These are phyloP conservation scores for Hericium rajendrae DNA, from an alignment of 768 basidiomycete genomes.

Conservation along the genomic window DNA sequence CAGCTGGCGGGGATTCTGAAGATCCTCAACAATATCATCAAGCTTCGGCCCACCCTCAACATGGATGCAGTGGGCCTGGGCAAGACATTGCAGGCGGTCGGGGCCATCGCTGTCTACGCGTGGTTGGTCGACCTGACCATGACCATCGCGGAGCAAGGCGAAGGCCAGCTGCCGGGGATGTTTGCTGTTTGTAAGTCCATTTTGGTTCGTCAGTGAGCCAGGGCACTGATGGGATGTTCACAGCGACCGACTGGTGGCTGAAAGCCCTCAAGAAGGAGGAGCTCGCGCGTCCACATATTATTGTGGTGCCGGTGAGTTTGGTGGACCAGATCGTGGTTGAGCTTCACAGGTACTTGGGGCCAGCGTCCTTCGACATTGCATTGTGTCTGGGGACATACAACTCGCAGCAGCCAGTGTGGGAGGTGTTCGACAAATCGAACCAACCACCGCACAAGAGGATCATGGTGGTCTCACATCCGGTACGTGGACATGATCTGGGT, in stretches of 20 bases:
- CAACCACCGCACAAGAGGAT: no score
- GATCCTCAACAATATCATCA: slow-evolving; percentile 8
- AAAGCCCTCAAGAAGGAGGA: not conserved
- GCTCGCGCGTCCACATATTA: no score
- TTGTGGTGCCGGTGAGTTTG: no score
- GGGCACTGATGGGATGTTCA: not conserved
- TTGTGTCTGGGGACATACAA: no score
- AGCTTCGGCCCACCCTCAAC: slow-evolving; percentile 6
- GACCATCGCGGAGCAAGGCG: not conserved
- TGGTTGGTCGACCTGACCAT: not conserved
- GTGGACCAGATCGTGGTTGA: no score
- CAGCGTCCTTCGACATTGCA: no score
- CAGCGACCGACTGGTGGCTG: not conserved
- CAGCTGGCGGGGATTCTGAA: slow-evolving; percentile 12
- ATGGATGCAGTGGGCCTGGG: slow-evolving; percentile 21
- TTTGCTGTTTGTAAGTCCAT: not conserved
- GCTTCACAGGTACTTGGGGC: no score
- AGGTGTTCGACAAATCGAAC: no score
- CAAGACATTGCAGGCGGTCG: slow-evolving; percentile 17
- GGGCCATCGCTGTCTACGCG: slow-evolving; percentile 9
- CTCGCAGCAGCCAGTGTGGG: no score
- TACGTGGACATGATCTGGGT: no score
- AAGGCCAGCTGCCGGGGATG: not conserved
- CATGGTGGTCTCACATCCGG: no score
- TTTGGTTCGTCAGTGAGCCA: not conserved